These are phyloP conservation scores for Ophiostoma himal-ulmi DNA, from an alignment of 2,329 filamentous ascomycete species.

Conservation along the genomic window DNA sequence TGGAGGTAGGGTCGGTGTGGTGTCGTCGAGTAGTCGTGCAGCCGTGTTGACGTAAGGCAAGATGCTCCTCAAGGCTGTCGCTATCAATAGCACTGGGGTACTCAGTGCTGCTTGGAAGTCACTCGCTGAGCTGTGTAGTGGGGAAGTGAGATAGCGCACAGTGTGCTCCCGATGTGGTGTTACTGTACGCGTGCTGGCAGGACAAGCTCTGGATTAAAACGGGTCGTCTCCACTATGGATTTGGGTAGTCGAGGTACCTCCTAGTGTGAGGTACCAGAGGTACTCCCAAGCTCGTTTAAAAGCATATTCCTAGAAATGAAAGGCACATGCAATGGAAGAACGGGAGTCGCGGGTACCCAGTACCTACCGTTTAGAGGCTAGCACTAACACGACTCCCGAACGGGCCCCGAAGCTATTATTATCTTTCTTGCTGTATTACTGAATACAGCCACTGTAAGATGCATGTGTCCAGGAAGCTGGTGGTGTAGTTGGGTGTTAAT, in stretches of 20 bases:
- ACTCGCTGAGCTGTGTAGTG: neutral
- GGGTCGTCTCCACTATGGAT: neutral
- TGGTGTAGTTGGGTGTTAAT: neutral
- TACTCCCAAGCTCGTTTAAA: neutral
- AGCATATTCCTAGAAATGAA: neutral
- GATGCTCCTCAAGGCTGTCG: neutral
- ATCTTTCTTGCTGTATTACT: neutral
- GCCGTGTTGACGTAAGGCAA: neutral
- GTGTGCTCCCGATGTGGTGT: neutral
- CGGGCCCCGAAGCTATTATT: neutral
- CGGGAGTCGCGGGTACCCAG: neutral
- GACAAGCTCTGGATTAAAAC: neutral
- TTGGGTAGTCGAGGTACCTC: neutral
- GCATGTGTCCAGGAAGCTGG: no score
- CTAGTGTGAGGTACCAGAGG: neutral
- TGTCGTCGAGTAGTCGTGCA: neutral
- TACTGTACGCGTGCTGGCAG: conserved; percentile 3
- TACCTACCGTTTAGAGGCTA: neutral
- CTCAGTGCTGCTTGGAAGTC: neutral
- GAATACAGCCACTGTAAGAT: no score
- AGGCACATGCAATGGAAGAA: neutral
- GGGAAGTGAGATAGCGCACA: conserved; percentile 7
- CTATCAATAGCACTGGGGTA: neutral
- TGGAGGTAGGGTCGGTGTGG: neutral
- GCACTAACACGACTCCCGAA: conserved; percentile 2